phyloP scores from a whole-genome alignment of 257 asterid genomes.

The Buddleja alternifolia region DNA sequence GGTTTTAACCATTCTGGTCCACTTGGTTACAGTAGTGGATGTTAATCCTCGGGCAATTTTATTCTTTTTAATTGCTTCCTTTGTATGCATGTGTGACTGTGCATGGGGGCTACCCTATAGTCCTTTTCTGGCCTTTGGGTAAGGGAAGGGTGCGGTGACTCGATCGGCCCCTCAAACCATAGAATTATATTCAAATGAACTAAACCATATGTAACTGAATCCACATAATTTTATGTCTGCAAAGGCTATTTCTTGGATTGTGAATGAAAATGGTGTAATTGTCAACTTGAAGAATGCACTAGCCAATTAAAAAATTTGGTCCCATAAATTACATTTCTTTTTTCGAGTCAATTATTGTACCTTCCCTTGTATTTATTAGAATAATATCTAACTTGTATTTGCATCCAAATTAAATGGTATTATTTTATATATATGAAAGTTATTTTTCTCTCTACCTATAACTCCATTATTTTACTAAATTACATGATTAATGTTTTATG shows the following conservation, averaged over 20 bases:
- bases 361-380: too few species aligned
- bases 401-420: too few species aligned
- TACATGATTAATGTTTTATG: too few species aligned
- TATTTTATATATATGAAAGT: too few species aligned
- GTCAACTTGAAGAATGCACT: too few species aligned
- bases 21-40: constrained; percentile 34
- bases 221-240: not conserved
- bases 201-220: not conserved
- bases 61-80: not conserved
- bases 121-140: constrained; percentile 25
- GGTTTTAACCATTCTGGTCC: constrained; percentile 33
- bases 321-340: too few species aligned
- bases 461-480: too few species aligned
- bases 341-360: too few species aligned
- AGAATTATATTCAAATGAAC: not conserved
- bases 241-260: not conserved
- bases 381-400: too few species aligned
- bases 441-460: too few species aligned
- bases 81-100: not conserved
- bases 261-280: not conserved
- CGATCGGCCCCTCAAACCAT: constrained; percentile 3
- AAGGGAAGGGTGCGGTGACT: constrained; percentile 28
- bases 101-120: not conserved
- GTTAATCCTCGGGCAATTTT: not conserved
- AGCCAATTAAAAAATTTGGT: too few species aligned